Base-by-base conservation (phyloP, 345 rosid genomes). In the Citropsis articulata region DNA sequence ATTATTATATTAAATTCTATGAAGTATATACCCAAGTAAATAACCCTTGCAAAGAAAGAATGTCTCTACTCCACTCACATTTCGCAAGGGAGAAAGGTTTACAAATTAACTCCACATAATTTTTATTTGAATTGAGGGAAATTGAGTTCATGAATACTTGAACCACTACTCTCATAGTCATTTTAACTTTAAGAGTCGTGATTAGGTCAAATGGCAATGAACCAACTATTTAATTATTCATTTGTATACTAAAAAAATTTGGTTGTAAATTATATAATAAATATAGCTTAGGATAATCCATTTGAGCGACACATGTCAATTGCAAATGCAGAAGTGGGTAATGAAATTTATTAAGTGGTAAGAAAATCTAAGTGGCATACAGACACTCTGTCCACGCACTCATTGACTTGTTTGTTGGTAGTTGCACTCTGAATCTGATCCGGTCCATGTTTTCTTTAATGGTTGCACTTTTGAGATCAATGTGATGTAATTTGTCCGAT, bases 391-490 rank as follows among this genome's bases (percentile, higher is more conserved):
- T 63, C 59, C 77, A 72, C 67, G n/a, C 24, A 22, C 55, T 16
- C 66, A 31, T 75, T 69, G 79, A 53, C 75, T 18, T 25, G 81
- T 71, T 48, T 66, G 76, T 63, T 63, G 81, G 75, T 3, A 4
- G 81, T 64, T 71, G 76, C 66, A 35, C 60, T 35, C 18, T 40
- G 36, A 36, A 48, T 35, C n/a, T 38, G 35, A 38, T 45, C 40
- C 69, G 27, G 53, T 66, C 71, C 2, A 10, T 24, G 66, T 10
- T 64, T 70, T 28, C 18, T 40, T 14, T 30, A 74, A 69, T 78
- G 73, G 81, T 78, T 78, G 76, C 31, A 21, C 69, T 45, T 78
- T 57, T 66, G 14, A 14, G 72, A 77, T 69, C 76, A 76, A 45
- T 31, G 14, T 71, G 38, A 68, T 61, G 67, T 50, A 19, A 55